Evolutionary conservation across 495 filamentous ascomycete species (phyloP), one percentile per base, ranked within the genome.

Genomic region (Trypethelium eluteriae): DNA sequence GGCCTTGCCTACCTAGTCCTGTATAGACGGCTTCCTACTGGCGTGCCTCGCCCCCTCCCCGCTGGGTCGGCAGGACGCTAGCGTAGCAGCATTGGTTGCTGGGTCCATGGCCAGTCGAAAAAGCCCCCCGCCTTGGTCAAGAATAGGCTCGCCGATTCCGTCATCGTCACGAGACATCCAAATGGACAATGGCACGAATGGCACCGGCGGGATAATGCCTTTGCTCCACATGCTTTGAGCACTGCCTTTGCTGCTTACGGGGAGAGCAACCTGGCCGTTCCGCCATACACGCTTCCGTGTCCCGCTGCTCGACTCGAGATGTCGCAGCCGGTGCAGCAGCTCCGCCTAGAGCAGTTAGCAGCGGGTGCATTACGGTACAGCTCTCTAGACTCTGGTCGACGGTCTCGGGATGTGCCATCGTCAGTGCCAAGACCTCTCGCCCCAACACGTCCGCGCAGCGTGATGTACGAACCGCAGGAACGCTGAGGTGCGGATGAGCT

Each of bases 111-210:
- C 53, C 10, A 18, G 53, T 59, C 11, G 5, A 18, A 59, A 59
- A 59, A 59, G 53, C 53, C 53, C 49, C 49, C 11, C 53, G 11
- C 18, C 5, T n/a, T 18, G 25, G 36, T 5, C n/a, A 59, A 10
- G 53, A 59, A 59, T 59, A 59, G 53, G 53, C 53, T 59, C 53
- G 53, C 53, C 34, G 4, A 36, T 59, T 59, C 53, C 53, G 53
- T 59, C 53, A 59, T 59, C 53, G 53, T 59, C 53, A 59, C 53
- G 5, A 59, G 53, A 59, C 53, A 9, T 34, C 25, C 18, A 34
- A 59, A 36, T 14, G 53, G 25, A 59, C 53, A 34, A 59, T 5
- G 25, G 25, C 25, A 25, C 25, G 25, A 25, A 25, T 25, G 25
- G 25, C 25, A 25, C 25, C 25, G 25, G 25, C 25, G 25, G 25